Evolutionary conservation across 176 grass and related monocot genomes (phyloP).

Genomic region (Bothriochloa decipiens): DNA sequence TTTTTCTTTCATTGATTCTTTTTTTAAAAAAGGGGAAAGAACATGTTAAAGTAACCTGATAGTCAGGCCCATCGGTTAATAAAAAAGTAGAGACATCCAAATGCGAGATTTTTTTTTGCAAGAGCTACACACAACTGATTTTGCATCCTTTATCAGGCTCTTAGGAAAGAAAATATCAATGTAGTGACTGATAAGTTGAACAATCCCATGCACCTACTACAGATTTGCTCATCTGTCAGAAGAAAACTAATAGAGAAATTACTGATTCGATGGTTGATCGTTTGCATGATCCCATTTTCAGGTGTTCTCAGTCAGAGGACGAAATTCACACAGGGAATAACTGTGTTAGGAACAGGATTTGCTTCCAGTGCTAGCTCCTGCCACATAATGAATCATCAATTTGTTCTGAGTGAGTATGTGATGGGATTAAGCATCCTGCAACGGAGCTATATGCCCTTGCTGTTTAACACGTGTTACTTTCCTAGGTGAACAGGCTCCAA

Average conservation of each 20-base stretch:
- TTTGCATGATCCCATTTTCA: not conserved
- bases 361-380: not conserved
- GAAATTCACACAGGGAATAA: not conserved
- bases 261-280: not conserved
- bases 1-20: not conserved
- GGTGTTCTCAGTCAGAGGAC: not conserved
- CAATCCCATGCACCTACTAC: not conserved
- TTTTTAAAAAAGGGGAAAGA: not conserved
- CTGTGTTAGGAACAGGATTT: not conserved
- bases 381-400: not conserved
- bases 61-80: not conserved
- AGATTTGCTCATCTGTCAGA: not conserved
- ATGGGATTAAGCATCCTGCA: not conserved
- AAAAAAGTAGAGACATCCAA: not conserved
- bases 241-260: not conserved
- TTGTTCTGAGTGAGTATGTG: conserved; percentile 2
- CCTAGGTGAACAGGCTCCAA: conserved; percentile 44
- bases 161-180: not conserved
- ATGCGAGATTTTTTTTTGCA: not conserved
- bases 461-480: conserved; percentile 35
- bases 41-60: not conserved
- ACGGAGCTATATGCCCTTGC: not conserved
- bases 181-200: not conserved
- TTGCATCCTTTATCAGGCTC: not conserved
- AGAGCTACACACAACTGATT: not conserved